A percentile compares a stretch with the other conserved stretches of the same genome.
Conservation (phyloP, 768 basidiomycete species). For the Rhodotorula babjevae region DNA sequence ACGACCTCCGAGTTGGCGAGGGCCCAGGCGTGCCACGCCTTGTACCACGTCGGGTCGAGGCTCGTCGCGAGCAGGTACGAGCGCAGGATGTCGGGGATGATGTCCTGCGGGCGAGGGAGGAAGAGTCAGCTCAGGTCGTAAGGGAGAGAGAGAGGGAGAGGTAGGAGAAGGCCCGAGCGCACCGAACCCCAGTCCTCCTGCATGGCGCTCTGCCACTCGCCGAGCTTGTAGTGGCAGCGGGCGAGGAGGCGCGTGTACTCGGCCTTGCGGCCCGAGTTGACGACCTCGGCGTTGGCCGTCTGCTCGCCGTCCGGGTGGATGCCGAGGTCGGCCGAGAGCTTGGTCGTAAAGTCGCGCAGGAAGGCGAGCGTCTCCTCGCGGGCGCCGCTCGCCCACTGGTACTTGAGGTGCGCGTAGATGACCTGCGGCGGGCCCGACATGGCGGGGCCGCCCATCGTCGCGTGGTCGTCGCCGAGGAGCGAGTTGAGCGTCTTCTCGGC, state of each 20-base stretch:
- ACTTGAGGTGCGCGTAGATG: constrained; percentile 91
- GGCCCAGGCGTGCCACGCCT: constrained; percentile 99
- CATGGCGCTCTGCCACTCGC: constrained; percentile 83
- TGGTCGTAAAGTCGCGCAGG: constrained; percentile 74
- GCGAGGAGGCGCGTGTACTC: constrained; percentile 84
- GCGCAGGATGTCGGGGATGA: constrained; percentile 73
- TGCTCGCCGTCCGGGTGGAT: constrained; percentile 52
- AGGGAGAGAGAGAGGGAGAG: background rate
- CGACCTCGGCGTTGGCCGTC: constrained; percentile 41
- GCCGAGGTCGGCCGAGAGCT: constrained; percentile 68
- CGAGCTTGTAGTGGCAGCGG: constrained; percentile 92
- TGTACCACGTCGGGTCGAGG: constrained; percentile 94
- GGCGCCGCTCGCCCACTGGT: constrained; percentile 84
- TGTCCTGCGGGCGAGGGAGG: constrained; percentile 53
- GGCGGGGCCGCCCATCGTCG: constrained; percentile 29
- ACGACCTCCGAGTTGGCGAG: constrained; percentile 93
- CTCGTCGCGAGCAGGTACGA: constrained; percentile 82
- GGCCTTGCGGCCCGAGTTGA: constrained; percentile 50
- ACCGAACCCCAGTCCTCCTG: constrained; percentile 75
- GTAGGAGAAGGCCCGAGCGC: too few relatives aligned
- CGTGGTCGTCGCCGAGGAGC: constrained; percentile 64
- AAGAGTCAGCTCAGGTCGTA: background rate
- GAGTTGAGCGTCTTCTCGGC: constrained; percentile 97
- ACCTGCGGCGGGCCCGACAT: constrained; percentile 85
- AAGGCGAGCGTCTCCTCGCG: constrained; percentile 73